Conservation (phyloP, 306 rosid species). For the Vicia sativa region DNA sequence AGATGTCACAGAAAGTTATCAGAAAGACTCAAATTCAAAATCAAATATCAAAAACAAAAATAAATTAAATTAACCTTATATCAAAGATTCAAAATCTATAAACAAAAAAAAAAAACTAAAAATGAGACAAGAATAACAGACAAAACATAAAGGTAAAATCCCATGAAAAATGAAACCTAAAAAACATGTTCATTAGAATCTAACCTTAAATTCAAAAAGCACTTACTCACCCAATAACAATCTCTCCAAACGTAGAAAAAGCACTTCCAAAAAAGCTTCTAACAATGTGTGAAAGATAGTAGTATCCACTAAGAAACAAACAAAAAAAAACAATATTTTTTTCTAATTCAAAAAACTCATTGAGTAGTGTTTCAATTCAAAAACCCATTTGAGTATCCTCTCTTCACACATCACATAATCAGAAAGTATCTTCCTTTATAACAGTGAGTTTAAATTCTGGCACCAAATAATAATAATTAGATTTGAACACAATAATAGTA, state of each 20-base stretch:
- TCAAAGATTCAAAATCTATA: constrained; percentile 5
- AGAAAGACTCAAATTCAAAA: constrained; percentile 38
- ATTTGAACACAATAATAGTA: constrained; percentile 10
- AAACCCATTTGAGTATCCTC: constrained; percentile 25
- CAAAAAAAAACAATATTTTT: not conserved
- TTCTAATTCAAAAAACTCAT: constrained; percentile 45
- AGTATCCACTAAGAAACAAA: constrained; percentile 57
- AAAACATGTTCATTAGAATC: constrained; percentile 36
- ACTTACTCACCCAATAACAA: constrained; percentile 39
- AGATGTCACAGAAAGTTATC: constrained; percentile 68
- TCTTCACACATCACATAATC: not conserved
- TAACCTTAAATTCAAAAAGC: constrained; percentile 63
- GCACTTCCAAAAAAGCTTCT: constrained; percentile 15
- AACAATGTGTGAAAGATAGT: constrained; percentile 68
- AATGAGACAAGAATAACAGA: constrained; percentile 57
- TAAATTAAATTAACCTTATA: constrained; percentile 2
- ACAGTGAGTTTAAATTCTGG: constrained; percentile 38
- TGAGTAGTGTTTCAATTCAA: constrained; percentile 11
- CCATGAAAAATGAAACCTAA: constrained; percentile 23
- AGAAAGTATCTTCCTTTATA: constrained; percentile 21
- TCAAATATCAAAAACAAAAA: constrained; percentile 26
- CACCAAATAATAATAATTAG: constrained; percentile 26
- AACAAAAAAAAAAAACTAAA: constrained; percentile 33
- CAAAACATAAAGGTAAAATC: constrained; percentile 50
- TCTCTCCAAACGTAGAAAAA: constrained; percentile 33